Conservation (phyloP, 148 eudicot genomes). For the Rhododendron kiyosumense region DNA sequence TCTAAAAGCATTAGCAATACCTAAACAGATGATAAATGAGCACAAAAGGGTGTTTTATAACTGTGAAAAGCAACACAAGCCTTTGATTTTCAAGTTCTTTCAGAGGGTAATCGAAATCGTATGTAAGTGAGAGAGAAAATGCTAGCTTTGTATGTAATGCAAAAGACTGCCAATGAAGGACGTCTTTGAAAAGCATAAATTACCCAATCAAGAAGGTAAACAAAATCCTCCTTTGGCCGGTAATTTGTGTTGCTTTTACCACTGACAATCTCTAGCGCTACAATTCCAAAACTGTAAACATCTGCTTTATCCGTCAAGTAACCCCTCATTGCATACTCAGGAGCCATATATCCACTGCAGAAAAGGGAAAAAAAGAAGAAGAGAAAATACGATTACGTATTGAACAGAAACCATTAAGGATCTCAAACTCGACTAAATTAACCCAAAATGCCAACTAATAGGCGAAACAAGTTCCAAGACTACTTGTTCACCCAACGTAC, state of each 20-base stretch:
- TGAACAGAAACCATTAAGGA: neutral
- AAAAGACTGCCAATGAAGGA: neutral
- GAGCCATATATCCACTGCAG: constrained; percentile 60
- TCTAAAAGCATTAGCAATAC: neutral
- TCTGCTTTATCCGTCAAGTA: constrained; percentile 61
- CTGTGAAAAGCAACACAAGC: neutral
- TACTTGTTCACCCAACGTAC: neutral
- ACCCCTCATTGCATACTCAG: constrained; percentile 64
- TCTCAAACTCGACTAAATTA: neutral
- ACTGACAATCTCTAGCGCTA: constrained; percentile 52
- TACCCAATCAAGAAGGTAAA: constrained; percentile 71
- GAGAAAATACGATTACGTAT: neutral
- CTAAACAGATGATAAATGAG: neutral
- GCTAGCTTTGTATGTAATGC: neutral
- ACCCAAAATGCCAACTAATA: neutral
- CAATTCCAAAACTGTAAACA: constrained; percentile 58
- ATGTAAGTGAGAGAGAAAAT: neutral
- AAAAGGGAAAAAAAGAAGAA: neutral
- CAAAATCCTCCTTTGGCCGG: constrained; percentile 51
- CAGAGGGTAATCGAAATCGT: neutral
- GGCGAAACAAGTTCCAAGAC: neutral
- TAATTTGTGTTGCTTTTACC: constrained; percentile 57
- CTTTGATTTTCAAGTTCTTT: neutral
- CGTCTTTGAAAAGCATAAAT: neutral
- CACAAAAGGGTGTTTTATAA: too few species aligned